Evolutionary conservation across 257 asterid genomes (phyloP).

Genomic region (Oldenlandia corymbosa): DNA sequence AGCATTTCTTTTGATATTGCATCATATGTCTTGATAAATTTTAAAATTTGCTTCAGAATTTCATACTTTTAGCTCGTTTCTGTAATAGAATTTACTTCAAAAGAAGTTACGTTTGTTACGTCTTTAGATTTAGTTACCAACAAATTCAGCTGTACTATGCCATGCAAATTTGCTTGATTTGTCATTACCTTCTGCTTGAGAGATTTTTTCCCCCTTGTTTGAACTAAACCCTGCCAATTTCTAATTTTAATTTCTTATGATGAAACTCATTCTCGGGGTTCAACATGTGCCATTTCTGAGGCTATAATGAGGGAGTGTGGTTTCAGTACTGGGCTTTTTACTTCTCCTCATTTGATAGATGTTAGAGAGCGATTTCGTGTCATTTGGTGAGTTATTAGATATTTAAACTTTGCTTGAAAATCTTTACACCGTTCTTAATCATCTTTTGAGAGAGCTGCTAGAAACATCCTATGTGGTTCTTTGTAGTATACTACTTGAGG

Average conservation of each 20-base stretch:
- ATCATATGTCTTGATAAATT: neutral
- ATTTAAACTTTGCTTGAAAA: neutral
- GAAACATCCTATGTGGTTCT: neutral
- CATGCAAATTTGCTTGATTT: neutral
- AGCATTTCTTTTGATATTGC: neutral
- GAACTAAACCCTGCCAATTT: conserved; percentile 1
- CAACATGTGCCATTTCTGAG: conserved; percentile 80
- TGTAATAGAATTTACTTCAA: neutral
- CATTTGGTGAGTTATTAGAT: conserved; percentile 42
- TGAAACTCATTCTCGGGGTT: conserved; percentile 54
- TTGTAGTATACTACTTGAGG: neutral
- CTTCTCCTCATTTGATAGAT: conserved; percentile 91
- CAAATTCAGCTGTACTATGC: neutral
- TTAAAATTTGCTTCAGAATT: neutral
- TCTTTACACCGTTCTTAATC: neutral
- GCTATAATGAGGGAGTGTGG: conserved; percentile 79
- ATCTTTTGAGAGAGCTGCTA: neutral
- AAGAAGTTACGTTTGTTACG: neutral
- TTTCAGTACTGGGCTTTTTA: conserved; percentile 76
- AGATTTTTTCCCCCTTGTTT: too few species aligned
- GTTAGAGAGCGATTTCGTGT: conserved; percentile 89
- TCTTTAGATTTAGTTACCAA: neutral
- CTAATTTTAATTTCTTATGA: conserved; percentile 11
- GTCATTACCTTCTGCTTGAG: neutral
- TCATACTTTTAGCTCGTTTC: neutral